Evolutionary conservation across 768 basidiomycete genomes (phyloP).

Genomic region (Hysterangium stoloniferum): DNA sequence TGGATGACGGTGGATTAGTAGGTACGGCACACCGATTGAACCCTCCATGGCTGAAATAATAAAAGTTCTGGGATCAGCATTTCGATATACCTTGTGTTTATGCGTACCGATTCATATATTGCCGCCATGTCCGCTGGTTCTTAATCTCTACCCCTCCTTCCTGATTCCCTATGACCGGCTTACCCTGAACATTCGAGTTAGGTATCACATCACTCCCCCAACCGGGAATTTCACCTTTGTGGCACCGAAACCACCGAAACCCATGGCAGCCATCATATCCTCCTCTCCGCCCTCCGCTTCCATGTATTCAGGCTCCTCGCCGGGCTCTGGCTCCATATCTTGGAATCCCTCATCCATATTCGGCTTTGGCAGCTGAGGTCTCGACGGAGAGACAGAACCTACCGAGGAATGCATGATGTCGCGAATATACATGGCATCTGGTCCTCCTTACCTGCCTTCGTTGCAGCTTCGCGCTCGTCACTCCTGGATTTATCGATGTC

Average conservation of each 20-base stretch:
- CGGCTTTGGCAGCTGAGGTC: slow-evolving; percentile 25
- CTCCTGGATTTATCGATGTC: slow-evolving; percentile 21
- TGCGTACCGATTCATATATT: slow-evolving; percentile 91
- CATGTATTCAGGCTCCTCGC: slow-evolving; percentile 32
- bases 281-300: slow-evolving; percentile 55
- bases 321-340: slow-evolving; percentile 44
- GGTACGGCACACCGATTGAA: slow-evolving; percentile 60
- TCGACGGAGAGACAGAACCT: slow-evolving; percentile 10
- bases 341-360: slow-evolving; percentile 23
- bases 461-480: slow-evolving; percentile 9
- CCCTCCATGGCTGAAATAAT: slow-evolving; percentile 73
- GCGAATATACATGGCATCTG: too few relatives aligned
- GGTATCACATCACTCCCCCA: not conserved
- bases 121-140: slow-evolving; percentile 88
- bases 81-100: too few relatives aligned
- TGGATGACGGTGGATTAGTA: not conserved
- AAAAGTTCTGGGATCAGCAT: slow-evolving; percentile 14
- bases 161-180: slow-evolving; percentile 76
- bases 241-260: slow-evolving; percentile 75
- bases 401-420: too few relatives aligned
- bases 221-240: slow-evolving; percentile 61
- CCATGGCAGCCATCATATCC: slow-evolving; percentile 88
- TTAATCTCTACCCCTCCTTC: slow-evolving; percentile 59
- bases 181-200: slow-evolving; percentile 42
- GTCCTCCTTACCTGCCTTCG: not conserved